These are phyloP conservation scores for Tricholoma furcatifolium DNA, from an alignment of 768 basidiomycete species.

Conservation along the genomic window DNA sequence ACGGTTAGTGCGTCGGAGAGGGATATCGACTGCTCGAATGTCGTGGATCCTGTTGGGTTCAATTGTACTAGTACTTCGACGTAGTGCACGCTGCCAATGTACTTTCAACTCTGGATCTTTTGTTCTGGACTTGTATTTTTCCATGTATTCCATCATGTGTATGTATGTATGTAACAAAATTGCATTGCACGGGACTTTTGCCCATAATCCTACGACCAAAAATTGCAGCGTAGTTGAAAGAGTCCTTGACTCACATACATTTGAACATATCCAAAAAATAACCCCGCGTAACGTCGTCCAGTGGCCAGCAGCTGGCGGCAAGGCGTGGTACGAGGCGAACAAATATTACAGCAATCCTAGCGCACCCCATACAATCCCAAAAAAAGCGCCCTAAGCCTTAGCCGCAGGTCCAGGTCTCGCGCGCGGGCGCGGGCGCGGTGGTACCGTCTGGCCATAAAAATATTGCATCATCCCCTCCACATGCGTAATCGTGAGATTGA, in stretches of 20 bases:
- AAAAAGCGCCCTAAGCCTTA: not conserved
- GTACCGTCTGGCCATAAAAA: constrained; percentile 66
- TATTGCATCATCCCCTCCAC: constrained; percentile 64
- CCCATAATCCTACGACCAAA: too few species aligned
- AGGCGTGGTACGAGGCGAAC: too few species aligned
- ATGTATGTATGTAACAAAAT: too few species aligned
- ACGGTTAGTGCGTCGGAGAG: constrained; percentile 14
- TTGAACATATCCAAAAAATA: too few species aligned
- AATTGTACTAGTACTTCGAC: constrained; percentile 17
- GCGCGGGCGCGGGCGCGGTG: constrained; percentile 27
- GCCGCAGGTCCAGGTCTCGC: not conserved
- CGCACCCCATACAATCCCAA: not conserved
- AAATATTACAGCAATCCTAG: too few species aligned
- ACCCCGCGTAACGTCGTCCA: too few species aligned
- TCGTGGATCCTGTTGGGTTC: constrained; percentile 23
- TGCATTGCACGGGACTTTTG: too few species aligned
- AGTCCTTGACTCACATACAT: too few species aligned
- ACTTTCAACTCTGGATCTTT: too few species aligned
- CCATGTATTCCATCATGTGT: too few species aligned
- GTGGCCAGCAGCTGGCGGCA: too few species aligned
- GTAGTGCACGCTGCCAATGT: not conserved
- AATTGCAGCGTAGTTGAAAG: too few species aligned
- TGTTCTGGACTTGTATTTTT: not conserved
- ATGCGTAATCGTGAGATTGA: constrained; percentile 73
- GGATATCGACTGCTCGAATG: constrained; percentile 20